These are phyloP conservation scores for Cylindrodendrum hubeiense DNA, from an alignment of 2,329 filamentous ascomycete species.

Conservation along the genomic window DNA sequence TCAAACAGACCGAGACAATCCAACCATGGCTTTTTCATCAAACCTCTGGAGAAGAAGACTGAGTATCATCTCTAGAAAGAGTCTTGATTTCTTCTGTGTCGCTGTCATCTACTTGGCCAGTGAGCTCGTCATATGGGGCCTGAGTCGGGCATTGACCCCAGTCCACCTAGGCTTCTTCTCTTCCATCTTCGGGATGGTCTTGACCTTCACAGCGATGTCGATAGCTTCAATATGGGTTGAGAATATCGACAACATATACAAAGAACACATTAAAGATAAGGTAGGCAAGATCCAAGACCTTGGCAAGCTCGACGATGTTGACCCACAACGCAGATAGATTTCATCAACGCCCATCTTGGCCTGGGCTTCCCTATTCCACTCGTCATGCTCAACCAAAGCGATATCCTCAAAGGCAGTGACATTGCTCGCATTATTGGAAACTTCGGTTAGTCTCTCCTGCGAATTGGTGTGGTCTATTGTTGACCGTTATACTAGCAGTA, in stretches of 20 bases:
- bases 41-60: conserved; percentile 36
- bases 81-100: conserved; percentile 47
- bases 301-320: neutral
- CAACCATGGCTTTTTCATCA: conserved; percentile 25
- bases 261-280: conserved; percentile 48
- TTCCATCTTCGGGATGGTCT: conserved; percentile 61
- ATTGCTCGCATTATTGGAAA: conserved; percentile 59
- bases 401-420: conserved; percentile 46
- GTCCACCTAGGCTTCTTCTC: conserved; percentile 58
- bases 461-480: neutral
- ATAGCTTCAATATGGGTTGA: conserved; percentile 32
- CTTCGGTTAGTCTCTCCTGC: conserved; percentile 53
- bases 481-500: conserved; percentile 44
- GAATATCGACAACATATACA: conserved; percentile 45
- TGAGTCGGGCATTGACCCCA: conserved; percentile 52
- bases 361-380: conserved; percentile 65
- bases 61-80: neutral
- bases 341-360: conserved; percentile 64
- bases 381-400: conserved; percentile 56
- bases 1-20: conserved; percentile 42
- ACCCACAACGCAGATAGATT: conserved; percentile 55
- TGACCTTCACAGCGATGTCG: conserved; percentile 54
- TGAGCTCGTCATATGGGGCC: conserved; percentile 60
- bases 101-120: conserved; percentile 54
- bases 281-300: conserved; percentile 34